Percentiles rank a stretch among this genome's conserved stretches.
phyloP scores from a whole-genome alignment of 2,329 filamentous ascomycete genomes.

The Fusarium circinatum region DNA sequence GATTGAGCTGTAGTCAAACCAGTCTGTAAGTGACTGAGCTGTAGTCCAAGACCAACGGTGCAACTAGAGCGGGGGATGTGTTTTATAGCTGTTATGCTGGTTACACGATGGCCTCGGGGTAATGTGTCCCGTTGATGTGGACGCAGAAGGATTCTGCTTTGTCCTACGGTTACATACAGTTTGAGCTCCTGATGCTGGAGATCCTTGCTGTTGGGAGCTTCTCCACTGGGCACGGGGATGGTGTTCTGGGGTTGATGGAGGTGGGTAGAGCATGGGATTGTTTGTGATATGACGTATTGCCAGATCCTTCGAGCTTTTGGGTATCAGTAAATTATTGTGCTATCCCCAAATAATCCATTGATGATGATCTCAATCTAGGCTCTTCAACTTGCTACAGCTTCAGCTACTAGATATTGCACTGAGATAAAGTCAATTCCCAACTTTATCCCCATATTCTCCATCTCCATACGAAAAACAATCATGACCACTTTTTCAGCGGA shows the following conservation, averaged over 20 bases:
- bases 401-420: accelerated
- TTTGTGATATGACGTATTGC: slow-evolving; percentile 2
- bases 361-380: accelerated
- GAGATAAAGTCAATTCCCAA: not conserved
- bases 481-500: slow-evolving; percentile 1
- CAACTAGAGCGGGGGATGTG: not conserved
- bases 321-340: not conserved
- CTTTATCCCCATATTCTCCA: slow-evolving; percentile 8
- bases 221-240: slow-evolving; percentile 16
- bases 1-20: no score
- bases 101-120: not conserved
- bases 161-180: not conserved
- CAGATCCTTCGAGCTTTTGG: not conserved
- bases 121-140: slow-evolving; percentile 4
- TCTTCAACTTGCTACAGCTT: not conserved
- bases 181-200: slow-evolving; percentile 24
- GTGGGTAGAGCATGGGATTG: not conserved
- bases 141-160: not conserved
- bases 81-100: slow-evolving; percentile 14
- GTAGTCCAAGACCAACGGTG: not conserved
- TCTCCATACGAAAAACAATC: not conserved
- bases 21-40: not conserved
- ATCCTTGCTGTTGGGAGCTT: slow-evolving; percentile 10
- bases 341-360: not conserved
- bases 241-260: slow-evolving; percentile 19